Base-by-base conservation (phyloP, 257 asterid species). In the Schizonepeta tenuifolia region DNA sequence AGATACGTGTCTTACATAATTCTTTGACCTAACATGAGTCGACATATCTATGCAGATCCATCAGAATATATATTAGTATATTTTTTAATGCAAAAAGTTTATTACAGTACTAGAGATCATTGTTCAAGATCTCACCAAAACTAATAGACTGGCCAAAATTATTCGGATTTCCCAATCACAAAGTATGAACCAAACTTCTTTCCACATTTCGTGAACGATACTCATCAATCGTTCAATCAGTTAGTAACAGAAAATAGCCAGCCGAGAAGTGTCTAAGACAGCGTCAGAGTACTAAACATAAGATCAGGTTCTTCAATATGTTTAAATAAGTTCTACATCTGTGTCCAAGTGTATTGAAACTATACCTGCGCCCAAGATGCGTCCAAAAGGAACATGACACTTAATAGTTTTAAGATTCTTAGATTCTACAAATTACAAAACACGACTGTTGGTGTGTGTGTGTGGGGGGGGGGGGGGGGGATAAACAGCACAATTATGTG, bases 221-320 rank as follows among this genome's bases (percentile, higher is more conserved):
- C 13, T 21, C 59, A 44, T 26, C 17, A 36, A 58, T 51, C 4
- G 8, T 51, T 47, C 59, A n/a, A 38, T 40, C 66, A 68, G 46
- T 41, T 18, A 38, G 43, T 31, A 51, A 21, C 26, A 63, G 63
- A 73, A 35, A 61, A 36, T 68, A 68, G 35, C 33, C 10, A 70
- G 26, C 8, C 33, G 9, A 58, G n/a, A 50, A 69, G 62, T 35
- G 60, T 43, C 54, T n/a, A 4, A 4, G 26, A 18, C 2, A 46
- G 51, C 5, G 18, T 14, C n/a, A 8, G 14, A 47, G 53, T 47
- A 15, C 53, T 47, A 12, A 6, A 53, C 9, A 53, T 53, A 20
- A 53, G n/a, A 53, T 9, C 21, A 53, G 0, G 26, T 9, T 21
- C 31, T 20, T 15, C 14, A 21, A 61, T 41, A 57, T 58, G 61